Base-by-base conservation (phyloP, 768 basidiomycete species). In the Phanerodontia chrysosporium region DNA sequence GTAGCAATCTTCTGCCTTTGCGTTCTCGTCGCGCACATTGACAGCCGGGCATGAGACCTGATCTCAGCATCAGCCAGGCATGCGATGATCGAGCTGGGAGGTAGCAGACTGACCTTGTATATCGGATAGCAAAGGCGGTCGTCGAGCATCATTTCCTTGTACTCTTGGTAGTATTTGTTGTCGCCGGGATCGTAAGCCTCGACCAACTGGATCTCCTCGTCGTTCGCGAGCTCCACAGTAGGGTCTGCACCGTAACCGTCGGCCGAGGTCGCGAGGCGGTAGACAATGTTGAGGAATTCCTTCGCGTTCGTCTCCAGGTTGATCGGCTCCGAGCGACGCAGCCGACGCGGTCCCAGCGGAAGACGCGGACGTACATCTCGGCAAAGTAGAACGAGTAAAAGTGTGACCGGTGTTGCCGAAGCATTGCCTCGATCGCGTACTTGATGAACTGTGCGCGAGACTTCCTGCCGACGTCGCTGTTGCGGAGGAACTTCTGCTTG, bases 141-240 rank as follows among this genome's bases (percentile, higher is more conserved):
- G 14, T 42, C 24, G 10, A 35, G 16, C 55, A 56, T 45, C 13
- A 39, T 22, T 7, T 44, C 24, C 51, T 53, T 36, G 29, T 14
- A 58, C 49, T 32, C 58, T 57, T 39, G 35, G 58, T 6, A 55
- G 51, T 22, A 55, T 22, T 30, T 21, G 28, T 24, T 46, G 36
- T 22, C 16, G 22, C n/a, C 18, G 35, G 30, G 21, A 32, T 24
- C 46, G n/a, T 24, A 30, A 21, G 46, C 5, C 28, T n/a, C 28
- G 22, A 49, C 24, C 16, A 29, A 21, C 18, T 14, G 21, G 24
- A 48, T 16, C 3, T 51, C 51, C n/a, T 16, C n/a, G 16, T 30
- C 16, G 13, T 28, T 1, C 7, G 51, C 51, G 6, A 30, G n/a
- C 6, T 32, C 8, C 2, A 35, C 51, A 6, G 51, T 51, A 6